Base-by-base conservation (phyloP, 768 basidiomycete genomes). In the Lentinula boryana region DNA sequence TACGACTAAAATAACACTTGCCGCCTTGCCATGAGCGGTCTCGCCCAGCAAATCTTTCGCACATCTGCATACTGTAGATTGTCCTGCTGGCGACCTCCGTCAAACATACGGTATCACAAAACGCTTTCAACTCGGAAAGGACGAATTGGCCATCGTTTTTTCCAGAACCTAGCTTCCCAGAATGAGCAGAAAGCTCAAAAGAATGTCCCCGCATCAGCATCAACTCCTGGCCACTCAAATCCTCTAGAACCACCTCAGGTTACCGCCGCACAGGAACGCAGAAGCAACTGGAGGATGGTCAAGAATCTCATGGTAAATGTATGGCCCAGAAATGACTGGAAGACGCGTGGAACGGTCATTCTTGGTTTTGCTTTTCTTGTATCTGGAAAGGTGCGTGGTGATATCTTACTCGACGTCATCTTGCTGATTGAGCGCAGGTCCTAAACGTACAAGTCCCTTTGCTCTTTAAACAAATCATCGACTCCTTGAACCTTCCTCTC, bases 381-480 rank as follows among this genome's bases (percentile, higher is more conserved):
- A 49, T 76, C 82, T 15, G 94, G 93, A 56, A 99, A 99, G 83
- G 93, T 95, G 56, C 59, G 80, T 62, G 1, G 55, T 23, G 12
- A 10, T 50, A 9, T n/a, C 12, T 53, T 56, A 3, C 16, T 59
- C 43, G 46, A 49, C 23, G 41, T 15, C 12, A 43, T 60, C 32
- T 46, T 23, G 18, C 38, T 40, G 46, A 52, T 2, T 31, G 43
- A 43, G 48, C 32, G 48, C 54, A 95, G 94, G 75, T 97, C 48
- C 75, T 98, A 60, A 99, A 98, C 70, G 97, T 99, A 0, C 96
- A 98, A 80, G 95, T 99, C n/a, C 97, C 97, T 0, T 84, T 93
- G 65, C 76, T 98, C 63, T 99, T 99, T 83, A 98, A 98, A 74
- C 73, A 80, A 31, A 84, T 99, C 46, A 86, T 99, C 56, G 96